Evolutionary conservation across 139 green algal species (phyloP), one percentile per base, ranked within the genome.

Genomic region (Dunaliella primolecta): DNA sequence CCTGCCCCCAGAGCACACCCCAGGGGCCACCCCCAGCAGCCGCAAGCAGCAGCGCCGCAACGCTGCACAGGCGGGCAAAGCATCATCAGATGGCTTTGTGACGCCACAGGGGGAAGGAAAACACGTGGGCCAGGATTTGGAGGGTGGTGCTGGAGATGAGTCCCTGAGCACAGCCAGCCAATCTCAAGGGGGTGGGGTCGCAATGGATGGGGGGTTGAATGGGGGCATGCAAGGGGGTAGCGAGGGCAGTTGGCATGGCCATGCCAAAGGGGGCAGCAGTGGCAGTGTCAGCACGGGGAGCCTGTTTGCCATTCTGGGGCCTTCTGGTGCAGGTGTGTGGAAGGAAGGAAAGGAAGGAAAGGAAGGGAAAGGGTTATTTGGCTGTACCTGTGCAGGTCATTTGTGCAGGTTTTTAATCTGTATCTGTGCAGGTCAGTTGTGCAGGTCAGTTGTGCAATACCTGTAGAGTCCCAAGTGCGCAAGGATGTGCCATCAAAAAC

Each of bases 271-370:
- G 34, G 36, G 57, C 35, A 70, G 78, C 78, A 82, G 46, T 1
- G 31, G 55, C 76, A 29, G 71, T 2, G 55, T 24, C 83, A 85
- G n/a, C 32, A 75, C 3, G 70, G 35, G n/a, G 84, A 78, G 82
- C 82, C 89, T 94, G 85, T 85, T 87, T 32, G 92, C 89, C 2
- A 86, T 94, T 21, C 87, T 95, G 83, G 92, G 92, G 0, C 92
- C 90, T 31, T 88, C 80, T 36, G 89, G 89, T 35, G 89, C 89
- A 32, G 92, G 92, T 77, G 82, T 11, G 82, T 57, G 35, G 3
- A 11, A 56, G 27, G 83, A 57, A 32, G 46, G n/a, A n/a, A n/a
- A n/a, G n/a, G n/a, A n/a, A n/a, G n/a, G n/a, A n/a, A n/a, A n/a
- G n/a, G n/a, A n/a, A n/a, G n/a, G n/a, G n/a, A n/a, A n/a, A n/a